phyloP scores from a whole-genome alignment of 352 stramenopile genomes.

The Saprolegnia diclina region DNA sequence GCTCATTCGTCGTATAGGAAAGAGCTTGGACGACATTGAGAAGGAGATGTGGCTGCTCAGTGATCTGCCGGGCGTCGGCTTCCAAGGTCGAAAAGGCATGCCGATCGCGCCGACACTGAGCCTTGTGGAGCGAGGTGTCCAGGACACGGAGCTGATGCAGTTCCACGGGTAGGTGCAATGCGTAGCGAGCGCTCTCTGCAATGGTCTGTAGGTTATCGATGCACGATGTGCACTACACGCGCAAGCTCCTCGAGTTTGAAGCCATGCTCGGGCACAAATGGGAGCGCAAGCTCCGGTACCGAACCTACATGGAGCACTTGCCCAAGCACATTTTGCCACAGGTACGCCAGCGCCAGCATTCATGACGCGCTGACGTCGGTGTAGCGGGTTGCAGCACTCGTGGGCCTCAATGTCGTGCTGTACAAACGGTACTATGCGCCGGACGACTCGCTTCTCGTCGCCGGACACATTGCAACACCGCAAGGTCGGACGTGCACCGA shows the following conservation, averaged over 20 bases:
- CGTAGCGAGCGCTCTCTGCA: background rate
- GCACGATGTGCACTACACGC: slow-evolving; percentile 45
- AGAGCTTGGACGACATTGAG: slow-evolving; percentile 46
- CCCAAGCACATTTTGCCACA: slow-evolving; percentile 46
- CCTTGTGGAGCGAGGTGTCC: slow-evolving; percentile 40
- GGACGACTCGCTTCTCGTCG: slow-evolving; percentile 54
- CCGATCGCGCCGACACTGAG: slow-evolving; percentile 37
- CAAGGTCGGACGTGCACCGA: slow-evolving; percentile 43
- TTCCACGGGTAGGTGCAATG: slow-evolving; percentile 29
- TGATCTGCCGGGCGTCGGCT: slow-evolving; percentile 64
- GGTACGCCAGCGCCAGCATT: background rate
- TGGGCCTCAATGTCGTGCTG: slow-evolving; percentile 38
- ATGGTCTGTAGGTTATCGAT: slow-evolving; percentile 19
- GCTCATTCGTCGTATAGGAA: slow-evolving; percentile 26
- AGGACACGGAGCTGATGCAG: slow-evolving; percentile 50
- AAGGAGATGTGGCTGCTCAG: slow-evolving; percentile 47
- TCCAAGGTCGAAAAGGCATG: slow-evolving; percentile 55
- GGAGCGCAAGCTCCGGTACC: slow-evolving; percentile 46
- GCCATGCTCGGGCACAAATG: slow-evolving; percentile 44
- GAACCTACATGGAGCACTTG: slow-evolving; percentile 39
- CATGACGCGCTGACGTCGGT: background rate
- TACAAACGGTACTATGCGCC: slow-evolving; percentile 48
- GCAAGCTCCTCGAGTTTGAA: slow-evolving; percentile 56
- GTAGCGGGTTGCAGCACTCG: slow-evolving; percentile 39
- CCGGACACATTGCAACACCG: slow-evolving; percentile 41